A percentile compares a stretch with the other conserved stretches of the same genome.
phyloP scores from a whole-genome alignment of 2,329 filamentous ascomycete genomes.

The Aspergillus sp. region DNA sequence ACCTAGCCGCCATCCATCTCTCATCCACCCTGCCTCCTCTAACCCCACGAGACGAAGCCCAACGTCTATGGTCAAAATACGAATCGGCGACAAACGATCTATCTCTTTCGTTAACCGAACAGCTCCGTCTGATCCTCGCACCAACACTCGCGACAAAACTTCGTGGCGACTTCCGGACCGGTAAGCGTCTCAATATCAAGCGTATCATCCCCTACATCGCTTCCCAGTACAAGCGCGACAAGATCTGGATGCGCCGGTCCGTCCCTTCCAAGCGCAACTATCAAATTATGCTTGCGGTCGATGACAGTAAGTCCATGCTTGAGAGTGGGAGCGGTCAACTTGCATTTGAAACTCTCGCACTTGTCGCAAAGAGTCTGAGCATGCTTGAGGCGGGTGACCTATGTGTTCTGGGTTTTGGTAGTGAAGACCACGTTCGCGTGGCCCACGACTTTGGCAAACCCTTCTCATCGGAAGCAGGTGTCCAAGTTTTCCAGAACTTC shows the following conservation, averaged over 20 bases:
- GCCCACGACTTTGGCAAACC: slow-evolving; percentile 83
- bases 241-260: slow-evolving; percentile 97
- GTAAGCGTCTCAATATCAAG: slow-evolving; percentile 98
- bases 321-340: slow-evolving; percentile 74
- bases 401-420: slow-evolving; percentile 87
- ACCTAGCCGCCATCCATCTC: slow-evolving; percentile 72
- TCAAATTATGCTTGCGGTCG: slow-evolving; percentile 95
- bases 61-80: slow-evolving; percentile 80
- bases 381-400: slow-evolving; percentile 96
- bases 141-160: slow-evolving; percentile 95
- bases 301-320: slow-evolving; percentile 93
- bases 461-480: slow-evolving; percentile 78
- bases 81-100: slow-evolving; percentile 81
- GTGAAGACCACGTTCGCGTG: slow-evolving; percentile 67
- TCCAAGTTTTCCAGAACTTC: slow-evolving; percentile 81
- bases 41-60: slow-evolving; percentile 58
- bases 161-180: slow-evolving; percentile 92
- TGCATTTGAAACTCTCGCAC: slow-evolving; percentile 90
- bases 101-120: slow-evolving; percentile 86
- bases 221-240: slow-evolving; percentile 96
- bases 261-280: slow-evolving; percentile 92
- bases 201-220: slow-evolving; percentile 99
- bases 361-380: slow-evolving; percentile 80
- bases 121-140: slow-evolving; percentile 90
- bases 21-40: slow-evolving; percentile 48